phyloP scores from a whole-genome alignment of 2,329 filamentous ascomycete genomes.

The Stachybotrys chlorohalonatus region DNA sequence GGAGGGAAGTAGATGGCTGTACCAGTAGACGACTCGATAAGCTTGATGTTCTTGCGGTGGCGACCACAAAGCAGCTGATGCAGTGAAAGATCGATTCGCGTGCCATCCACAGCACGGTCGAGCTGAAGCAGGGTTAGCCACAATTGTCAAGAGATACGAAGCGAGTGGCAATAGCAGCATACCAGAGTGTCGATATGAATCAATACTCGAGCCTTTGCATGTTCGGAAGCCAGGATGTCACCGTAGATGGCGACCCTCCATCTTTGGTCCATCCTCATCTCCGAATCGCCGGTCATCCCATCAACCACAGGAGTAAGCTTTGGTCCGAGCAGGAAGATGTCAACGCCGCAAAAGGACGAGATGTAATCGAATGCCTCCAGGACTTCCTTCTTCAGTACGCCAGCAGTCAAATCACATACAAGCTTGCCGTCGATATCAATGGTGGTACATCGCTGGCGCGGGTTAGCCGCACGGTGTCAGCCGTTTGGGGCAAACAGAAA shows the following conservation, averaged over 20 bases:
- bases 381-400: slow-evolving; percentile 65
- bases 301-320: slow-evolving; percentile 74
- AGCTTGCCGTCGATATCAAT: slow-evolving; percentile 90
- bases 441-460: slow-evolving; percentile 70
- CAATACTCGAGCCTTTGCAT: slow-evolving; percentile 90
- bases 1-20: slow-evolving; percentile 98
- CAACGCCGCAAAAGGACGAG: slow-evolving; percentile 81
- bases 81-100: slow-evolving; percentile 75
- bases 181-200: slow-evolving; percentile 97
- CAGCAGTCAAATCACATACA: slow-evolving; percentile 63
- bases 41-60: slow-evolving; percentile 93
- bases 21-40: slow-evolving; percentile 90
- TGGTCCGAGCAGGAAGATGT: slow-evolving; percentile 91
- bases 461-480: not conserved
- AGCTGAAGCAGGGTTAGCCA: slow-evolving; percentile 36
- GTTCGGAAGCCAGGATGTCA: slow-evolving; percentile 89
- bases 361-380: slow-evolving; percentile 81
- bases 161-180: slow-evolving; percentile 10
- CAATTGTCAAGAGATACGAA: not conserved
- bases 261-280: slow-evolving; percentile 80
- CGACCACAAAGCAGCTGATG: slow-evolving; percentile 91
- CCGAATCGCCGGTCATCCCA: slow-evolving; percentile 65
- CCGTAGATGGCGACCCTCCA: slow-evolving; percentile 92
- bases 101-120: slow-evolving; percentile 64
- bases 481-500: slow-evolving; percentile 9